These are phyloP conservation scores for Candida tetrigidarum DNA, from an alignment of 1,139 yeast species.

Conservation along the genomic window DNA sequence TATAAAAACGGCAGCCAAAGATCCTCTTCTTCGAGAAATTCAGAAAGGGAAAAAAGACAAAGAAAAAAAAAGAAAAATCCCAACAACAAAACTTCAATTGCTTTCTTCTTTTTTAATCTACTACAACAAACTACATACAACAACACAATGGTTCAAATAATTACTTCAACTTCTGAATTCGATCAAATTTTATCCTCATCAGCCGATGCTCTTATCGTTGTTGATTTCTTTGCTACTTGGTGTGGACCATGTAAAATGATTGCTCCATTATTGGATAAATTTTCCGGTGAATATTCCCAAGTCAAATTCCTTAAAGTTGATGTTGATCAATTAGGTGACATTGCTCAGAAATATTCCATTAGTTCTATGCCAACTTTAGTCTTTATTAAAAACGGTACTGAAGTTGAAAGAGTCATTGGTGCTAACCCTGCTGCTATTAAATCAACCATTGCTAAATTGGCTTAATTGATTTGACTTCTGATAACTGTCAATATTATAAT, in stretches of 20 bases:
- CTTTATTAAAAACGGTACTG: conserved; percentile 76
- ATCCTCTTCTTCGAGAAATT: too few species aligned
- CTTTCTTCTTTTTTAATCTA: not conserved
- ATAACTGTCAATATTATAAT: too few species aligned
- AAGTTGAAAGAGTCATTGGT: conserved; percentile 77
- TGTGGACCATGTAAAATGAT: conserved; percentile 94
- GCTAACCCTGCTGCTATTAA: conserved; percentile 86
- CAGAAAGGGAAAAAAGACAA: too few species aligned
- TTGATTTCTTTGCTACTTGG: conserved; percentile 91
- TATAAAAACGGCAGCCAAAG: too few species aligned
- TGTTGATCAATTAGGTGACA: conserved; percentile 75
- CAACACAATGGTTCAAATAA: conserved; percentile 39
- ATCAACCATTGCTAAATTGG: conserved; percentile 63
- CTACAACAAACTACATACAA: not conserved
- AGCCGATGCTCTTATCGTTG: conserved; percentile 31
- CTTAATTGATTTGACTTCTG: too few species aligned
- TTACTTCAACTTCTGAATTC: conserved; percentile 62
- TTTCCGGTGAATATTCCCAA: conserved; percentile 45
- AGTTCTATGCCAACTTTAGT: conserved; percentile 91
- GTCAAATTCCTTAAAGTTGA: conserved; percentile 84
- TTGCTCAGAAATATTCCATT: conserved; percentile 75
- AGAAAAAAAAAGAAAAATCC: not conserved
- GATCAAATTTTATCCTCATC: not conserved
- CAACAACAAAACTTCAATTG: not conserved
- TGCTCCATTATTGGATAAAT: conserved; percentile 76